phyloP scores from a whole-genome alignment of 805 yeast genomes.

The Wickerhamiella galacta region DNA sequence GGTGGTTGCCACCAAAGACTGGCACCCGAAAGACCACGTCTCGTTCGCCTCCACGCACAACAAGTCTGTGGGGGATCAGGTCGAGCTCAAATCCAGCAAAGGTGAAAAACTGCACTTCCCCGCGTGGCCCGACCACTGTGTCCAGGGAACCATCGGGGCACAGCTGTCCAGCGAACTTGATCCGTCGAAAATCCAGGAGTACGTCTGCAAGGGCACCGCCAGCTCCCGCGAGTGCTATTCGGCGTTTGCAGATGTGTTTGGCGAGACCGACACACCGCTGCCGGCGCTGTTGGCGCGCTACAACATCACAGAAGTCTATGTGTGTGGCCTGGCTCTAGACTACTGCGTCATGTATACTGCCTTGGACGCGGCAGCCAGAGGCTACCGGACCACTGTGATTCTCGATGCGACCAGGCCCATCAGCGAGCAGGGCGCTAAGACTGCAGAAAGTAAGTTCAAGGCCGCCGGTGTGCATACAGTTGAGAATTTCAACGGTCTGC shows the following conservation, averaged over 20 bases:
- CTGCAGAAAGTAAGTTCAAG: neutral
- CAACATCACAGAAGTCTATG: conserved; percentile 41
- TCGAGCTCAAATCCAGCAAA: conserved; percentile 13
- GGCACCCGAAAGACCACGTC: conserved; percentile 69
- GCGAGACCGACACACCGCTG: conserved; percentile 50
- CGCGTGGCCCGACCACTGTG: conserved; percentile 84
- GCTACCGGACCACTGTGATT: conserved; percentile 49
- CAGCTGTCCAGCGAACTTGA: conserved; percentile 38
- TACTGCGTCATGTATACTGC: conserved; percentile 73
- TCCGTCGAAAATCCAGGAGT: conserved; percentile 22
- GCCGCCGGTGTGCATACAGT: too few species aligned
- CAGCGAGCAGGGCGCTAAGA: conserved; percentile 24
- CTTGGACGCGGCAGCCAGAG: conserved; percentile 41
- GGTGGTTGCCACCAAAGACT: conserved; percentile 63
- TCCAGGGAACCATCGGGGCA: conserved; percentile 55
- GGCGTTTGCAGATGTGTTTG: conserved; percentile 71
- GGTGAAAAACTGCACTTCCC: conserved; percentile 25
- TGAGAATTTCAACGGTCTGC: too few species aligned
- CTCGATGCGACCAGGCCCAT: conserved; percentile 35
- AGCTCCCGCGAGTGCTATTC: conserved; percentile 73
- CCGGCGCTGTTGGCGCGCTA: conserved; percentile 29
- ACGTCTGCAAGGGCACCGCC: conserved; percentile 56
- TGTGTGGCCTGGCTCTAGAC: conserved; percentile 77
- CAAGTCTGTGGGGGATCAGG: conserved; percentile 32
- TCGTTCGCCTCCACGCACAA: conserved; percentile 67